Conservation (phyloP, 331 rosid genomes). For the Saraca asoca region DNA sequence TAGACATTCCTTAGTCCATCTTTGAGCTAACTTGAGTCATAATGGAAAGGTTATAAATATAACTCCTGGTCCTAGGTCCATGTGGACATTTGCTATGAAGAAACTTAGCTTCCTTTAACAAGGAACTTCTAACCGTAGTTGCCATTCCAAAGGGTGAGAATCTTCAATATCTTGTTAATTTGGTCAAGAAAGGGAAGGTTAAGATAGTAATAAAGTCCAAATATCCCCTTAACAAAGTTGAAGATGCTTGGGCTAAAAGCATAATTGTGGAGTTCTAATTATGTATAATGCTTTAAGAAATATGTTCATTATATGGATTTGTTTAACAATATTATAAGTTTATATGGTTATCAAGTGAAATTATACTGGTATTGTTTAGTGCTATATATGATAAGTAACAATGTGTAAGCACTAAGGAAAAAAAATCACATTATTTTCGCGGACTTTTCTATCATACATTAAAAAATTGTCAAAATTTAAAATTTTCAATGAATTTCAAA, state of each 20-base stretch:
- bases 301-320: too few relatives aligned
- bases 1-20: constrained; percentile 46
- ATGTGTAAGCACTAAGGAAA: too few relatives aligned
- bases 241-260: constrained; percentile 55
- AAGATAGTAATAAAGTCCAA: constrained; percentile 51
- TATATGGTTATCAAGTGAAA: too few relatives aligned
- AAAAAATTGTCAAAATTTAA: too few relatives aligned
- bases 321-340: too few relatives aligned
- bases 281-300: too few relatives aligned
- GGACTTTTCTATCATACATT: too few relatives aligned
- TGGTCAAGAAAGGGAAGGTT: constrained; percentile 49
- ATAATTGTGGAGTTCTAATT: constrained; percentile 37
- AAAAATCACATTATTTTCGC: too few relatives aligned
- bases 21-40: constrained; percentile 46
- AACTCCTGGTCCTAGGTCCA: constrained; percentile 36
- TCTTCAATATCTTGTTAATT: constrained; percentile 41
- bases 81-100: constrained; percentile 32
- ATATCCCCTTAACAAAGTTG: constrained; percentile 46
- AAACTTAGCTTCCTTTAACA: constrained; percentile 46
- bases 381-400: too few relatives aligned
- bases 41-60: constrained; percentile 50
- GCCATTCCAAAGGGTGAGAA: constrained; percentile 34
- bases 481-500: too few relatives aligned
- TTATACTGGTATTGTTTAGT: too few relatives aligned
- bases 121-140: constrained; percentile 46